These are phyloP conservation scores for Solanum chilense DNA, from an alignment of 257 asterid genomes.

Conservation along the genomic window DNA sequence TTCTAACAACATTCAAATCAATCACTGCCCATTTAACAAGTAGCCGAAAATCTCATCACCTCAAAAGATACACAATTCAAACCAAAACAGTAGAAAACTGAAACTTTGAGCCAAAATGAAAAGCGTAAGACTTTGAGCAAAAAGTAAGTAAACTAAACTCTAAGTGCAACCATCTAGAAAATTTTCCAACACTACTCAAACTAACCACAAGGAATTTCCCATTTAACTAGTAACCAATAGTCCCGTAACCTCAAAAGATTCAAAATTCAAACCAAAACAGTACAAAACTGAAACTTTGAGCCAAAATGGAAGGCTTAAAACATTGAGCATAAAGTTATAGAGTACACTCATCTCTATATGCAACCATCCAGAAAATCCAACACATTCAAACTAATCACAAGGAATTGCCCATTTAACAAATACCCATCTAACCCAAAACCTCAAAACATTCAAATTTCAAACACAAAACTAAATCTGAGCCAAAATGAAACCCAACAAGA, in stretches of 20 bases:
- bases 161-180: not conserved
- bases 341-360: not conserved
- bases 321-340: not conserved
- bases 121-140: not conserved
- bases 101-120: not conserved
- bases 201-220: not conserved
- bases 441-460: not conserved
- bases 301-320: not conserved
- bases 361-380: not conserved
- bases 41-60: not conserved
- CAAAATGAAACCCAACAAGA: not conserved
- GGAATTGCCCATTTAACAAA: not conserved
- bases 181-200: not conserved
- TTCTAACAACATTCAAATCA: not conserved
- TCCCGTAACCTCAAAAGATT: not conserved
- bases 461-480: not conserved
- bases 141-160: not conserved
- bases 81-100: not conserved
- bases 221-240: not conserved
- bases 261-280: not conserved
- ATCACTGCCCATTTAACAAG: not conserved
- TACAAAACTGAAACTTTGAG: not conserved
- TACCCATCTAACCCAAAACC: not conserved
- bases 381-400: not conserved
- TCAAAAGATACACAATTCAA: not conserved